Conservation (phyloP, 768 basidiomycete species). For the Pulveroboletus ravenelii region DNA sequence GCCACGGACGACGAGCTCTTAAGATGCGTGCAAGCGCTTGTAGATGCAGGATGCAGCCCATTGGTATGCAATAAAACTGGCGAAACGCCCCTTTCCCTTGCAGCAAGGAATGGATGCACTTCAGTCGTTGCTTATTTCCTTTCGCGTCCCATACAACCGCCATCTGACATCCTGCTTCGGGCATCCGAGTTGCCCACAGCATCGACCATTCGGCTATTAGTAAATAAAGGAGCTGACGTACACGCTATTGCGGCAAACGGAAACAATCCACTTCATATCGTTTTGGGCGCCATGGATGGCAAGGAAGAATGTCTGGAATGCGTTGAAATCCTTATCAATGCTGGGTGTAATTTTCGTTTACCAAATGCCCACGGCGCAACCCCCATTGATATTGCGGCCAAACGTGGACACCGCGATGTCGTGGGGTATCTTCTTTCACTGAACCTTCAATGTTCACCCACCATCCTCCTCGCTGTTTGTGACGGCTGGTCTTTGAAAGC, state of each 20-base stretch:
- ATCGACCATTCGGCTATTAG: neutral
- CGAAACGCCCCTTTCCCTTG: neutral
- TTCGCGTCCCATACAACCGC: neutral
- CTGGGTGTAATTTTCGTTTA: neutral
- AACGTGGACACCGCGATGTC: no score
- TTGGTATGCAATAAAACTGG: neutral
- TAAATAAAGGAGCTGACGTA: neutral
- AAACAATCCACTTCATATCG: neutral
- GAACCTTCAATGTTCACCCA: no score
- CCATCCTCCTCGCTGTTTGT: neutral
- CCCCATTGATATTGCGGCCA: neutral
- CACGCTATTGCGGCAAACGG: neutral
- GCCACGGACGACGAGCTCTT: neutral
- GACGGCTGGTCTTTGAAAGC: accelerated
- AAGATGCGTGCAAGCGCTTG: neutral
- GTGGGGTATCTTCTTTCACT: neutral
- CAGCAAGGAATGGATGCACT: neutral
- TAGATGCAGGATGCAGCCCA: conserved; percentile 9
- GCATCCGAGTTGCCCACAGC: neutral
- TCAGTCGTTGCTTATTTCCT: conserved; percentile 1
- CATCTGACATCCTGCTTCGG: neutral
- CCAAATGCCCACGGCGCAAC: neutral
- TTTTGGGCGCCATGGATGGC: neutral
- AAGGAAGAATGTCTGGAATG: neutral
- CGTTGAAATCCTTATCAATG: neutral